Base-by-base conservation (phyloP, 192 early-diverging fungal genomes). In the Coemansia sp. region DNA sequence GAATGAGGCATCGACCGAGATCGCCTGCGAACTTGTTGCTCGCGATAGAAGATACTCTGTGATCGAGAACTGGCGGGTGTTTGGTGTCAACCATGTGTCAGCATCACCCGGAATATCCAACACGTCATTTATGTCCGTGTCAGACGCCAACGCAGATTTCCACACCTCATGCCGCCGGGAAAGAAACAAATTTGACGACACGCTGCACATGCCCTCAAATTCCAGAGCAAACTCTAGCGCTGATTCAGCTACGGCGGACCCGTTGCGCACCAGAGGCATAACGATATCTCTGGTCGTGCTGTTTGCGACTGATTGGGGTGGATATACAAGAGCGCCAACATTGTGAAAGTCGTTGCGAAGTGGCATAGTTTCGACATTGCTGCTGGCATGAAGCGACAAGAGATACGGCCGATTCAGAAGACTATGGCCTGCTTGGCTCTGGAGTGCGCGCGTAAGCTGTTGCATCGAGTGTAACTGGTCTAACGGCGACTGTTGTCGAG, bases 51-150 rank as follows among this genome's bases (percentile, higher is more conserved):
- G 39, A 64, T 70, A 73, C 14, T 79, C 70, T 57, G 69, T 79
- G 58, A 79, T 66, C 12, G 70, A 65, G 21, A 64, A 59, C 67
- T 79, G 76, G 12, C 67, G 64, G 17, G 76, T 79, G 38, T 67
- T 65, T 0, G 76, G 76, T 9, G 64, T 57, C 50, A 79, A 64
- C 76, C 76, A 79, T 10, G 76, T 73, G 47, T 79, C 70, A 14
- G 64, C 70, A 32, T 63, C 29, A 53, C 41, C 60, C 7, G 67
- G 70, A 43, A 64, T 60, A 41, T 60, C 55, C n/a, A 22, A 39
- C 23, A 64, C 19, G 4, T 57, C 56, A 14, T 48, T 38, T 5
- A 47, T 17, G 29, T 62, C 69, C 4, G 49, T 41, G 21, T 64
- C 66, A 3, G 60, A 49, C 10, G n/a, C 15, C 32, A 29, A 24